These are phyloP conservation scores for Proliferodiscus dingleyae DNA, from an alignment of 2,329 filamentous ascomycete species.

Conservation along the genomic window DNA sequence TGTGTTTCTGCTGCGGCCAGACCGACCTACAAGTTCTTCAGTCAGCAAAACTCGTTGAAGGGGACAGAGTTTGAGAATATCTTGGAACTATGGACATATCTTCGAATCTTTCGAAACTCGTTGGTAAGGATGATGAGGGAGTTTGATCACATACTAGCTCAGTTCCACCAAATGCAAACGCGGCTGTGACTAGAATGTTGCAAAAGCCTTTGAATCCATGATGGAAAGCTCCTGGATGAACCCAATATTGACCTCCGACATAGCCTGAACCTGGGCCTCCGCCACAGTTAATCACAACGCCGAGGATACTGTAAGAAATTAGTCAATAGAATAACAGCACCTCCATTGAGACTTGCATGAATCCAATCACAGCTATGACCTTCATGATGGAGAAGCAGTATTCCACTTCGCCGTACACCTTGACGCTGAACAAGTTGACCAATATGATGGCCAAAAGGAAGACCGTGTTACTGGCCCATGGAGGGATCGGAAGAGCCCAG, in stretches of 20 bases:
- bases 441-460: constrained; percentile 70
- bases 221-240: constrained; percentile 72
- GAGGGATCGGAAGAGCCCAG: constrained; percentile 70
- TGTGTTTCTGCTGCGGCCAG: constrained; percentile 73
- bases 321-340: not conserved
- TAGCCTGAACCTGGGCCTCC: constrained; percentile 71
- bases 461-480: constrained; percentile 77
- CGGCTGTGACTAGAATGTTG: constrained; percentile 70
- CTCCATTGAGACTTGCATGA: constrained; percentile 57
- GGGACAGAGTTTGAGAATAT: too few relatives aligned
- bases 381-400: constrained; percentile 87
- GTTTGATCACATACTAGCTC: too few relatives aligned
- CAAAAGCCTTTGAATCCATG: constrained; percentile 79
- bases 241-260: constrained; percentile 77
- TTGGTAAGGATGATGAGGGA: too few relatives aligned
- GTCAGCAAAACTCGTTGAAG: too few relatives aligned
- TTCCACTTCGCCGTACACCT: constrained; percentile 84
- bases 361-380: constrained; percentile 79
- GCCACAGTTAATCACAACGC: constrained; percentile 79
- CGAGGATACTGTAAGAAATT: constrained; percentile 60
- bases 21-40: too few relatives aligned
- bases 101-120: too few relatives aligned
- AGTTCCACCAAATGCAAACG: constrained; percentile 73
- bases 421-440: constrained; percentile 86
- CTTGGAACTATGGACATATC: too few relatives aligned